Base-by-base conservation (phyloP, 352 stramenopile genomes). In the Pythium biforme region DNA sequence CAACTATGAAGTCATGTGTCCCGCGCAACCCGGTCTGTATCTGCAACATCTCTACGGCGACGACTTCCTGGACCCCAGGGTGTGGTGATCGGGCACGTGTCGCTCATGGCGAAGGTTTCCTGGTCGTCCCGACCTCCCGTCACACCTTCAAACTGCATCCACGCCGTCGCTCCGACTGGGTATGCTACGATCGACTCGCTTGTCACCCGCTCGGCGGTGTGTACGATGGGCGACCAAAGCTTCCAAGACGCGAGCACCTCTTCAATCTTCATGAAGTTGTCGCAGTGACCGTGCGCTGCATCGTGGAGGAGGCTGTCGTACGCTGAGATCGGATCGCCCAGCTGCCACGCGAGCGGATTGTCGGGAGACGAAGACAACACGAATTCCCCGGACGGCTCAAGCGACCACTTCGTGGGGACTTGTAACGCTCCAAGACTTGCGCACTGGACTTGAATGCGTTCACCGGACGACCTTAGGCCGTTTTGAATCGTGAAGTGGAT, bases 181-280 rank as follows among this genome's bases (percentile, higher is more conserved):
- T 68, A 68, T 26, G 14, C 52, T 27, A 60, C 43, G 23, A 66
- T 66, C 14, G 59, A 55, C 23, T 47, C 31, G 4, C 27, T 14
- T 11, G n/a, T 4, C 33, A 55, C 45, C 15, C 23, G 47, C 43
- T 64, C 47, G 0, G 55, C 41, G 6, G 22, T 25, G 3, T 27
- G 82, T 56, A 66, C 59, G 29, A 94, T 67, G 7, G 82, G 79
- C 12, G 70, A 83, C 81, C 83, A 94, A 11, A 92, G 20, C 14
- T 26, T 52, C 81, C 83, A 94, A 4, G 81, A 69, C 11, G 81
- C 77, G 22, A 91, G 57, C 7, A 91, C 61, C 27, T 94, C 79
- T 20, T 86, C 63, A 11, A 94, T 45, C 26, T 76, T 73, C 64
- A 70, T 70, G 26, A 70, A 70, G 20, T 43, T 52, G 27, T 65